Evolutionary conservation across 148 eudicot genomes (phyloP).

Genomic region (Persicaria maculosa): DNA sequence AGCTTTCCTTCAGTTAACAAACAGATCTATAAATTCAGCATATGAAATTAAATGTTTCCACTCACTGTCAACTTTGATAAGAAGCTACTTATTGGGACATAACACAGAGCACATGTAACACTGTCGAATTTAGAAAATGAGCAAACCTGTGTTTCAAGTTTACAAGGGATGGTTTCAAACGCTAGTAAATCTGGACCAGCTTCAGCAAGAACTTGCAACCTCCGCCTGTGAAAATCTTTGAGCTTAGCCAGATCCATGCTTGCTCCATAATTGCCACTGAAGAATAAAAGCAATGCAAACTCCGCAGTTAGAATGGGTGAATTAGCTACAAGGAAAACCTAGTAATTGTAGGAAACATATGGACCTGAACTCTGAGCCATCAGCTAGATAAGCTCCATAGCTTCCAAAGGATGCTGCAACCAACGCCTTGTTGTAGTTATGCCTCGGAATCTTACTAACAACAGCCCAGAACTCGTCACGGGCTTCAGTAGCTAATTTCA

Average conservation of each 20-base stretch:
- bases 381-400: constrained; percentile 94
- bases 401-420: constrained; percentile 95
- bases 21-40: too few species aligned
- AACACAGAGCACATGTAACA: too few species aligned
- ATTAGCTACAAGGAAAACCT: background rate
- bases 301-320: background rate
- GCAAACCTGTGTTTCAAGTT: constrained; percentile 80
- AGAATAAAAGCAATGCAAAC: background rate
- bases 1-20: too few species aligned
- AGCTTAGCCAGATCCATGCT: constrained; percentile 46
- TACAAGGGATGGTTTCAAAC: constrained; percentile 83
- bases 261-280: constrained; percentile 65
- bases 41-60: too few species aligned
- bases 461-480: constrained; percentile 75
- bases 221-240: constrained; percentile 77
- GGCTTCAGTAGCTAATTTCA: constrained; percentile 56
- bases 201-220: constrained; percentile 70
- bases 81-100: too few species aligned
- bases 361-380: constrained; percentile 89
- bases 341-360: background rate
- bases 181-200: constrained; percentile 83
- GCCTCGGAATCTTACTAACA: constrained; percentile 19
- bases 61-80: too few species aligned
- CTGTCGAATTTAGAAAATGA: too few species aligned
- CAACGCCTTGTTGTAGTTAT: constrained; percentile 48